Percentiles rank a stretch among this genome's conserved stretches.
Evolutionary conservation across 2,329 filamentous ascomycete species (phyloP).

Genomic region (Alternaria longipes): DNA sequence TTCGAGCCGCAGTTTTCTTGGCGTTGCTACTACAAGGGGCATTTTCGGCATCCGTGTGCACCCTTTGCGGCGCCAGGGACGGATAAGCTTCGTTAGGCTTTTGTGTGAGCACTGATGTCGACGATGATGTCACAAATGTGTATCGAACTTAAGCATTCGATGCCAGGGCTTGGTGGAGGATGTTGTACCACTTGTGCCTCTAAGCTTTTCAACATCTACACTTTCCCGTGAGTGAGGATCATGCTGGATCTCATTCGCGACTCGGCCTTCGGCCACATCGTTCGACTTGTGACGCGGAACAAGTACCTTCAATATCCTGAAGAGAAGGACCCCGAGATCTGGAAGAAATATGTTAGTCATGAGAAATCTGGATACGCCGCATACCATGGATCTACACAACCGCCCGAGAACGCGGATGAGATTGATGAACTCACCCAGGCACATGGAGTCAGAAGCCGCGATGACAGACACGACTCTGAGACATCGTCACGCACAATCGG

Average conservation of each 20-base stretch:
- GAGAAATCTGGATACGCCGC: slow-evolving; percentile 62
- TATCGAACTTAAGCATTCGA: slow-evolving; percentile 11
- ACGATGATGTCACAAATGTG: slow-evolving; percentile 16
- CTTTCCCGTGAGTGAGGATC: slow-evolving; percentile 2
- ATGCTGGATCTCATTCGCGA: slow-evolving; percentile 34
- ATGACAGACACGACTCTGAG: slow-evolving; percentile 18
- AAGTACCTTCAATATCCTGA: slow-evolving; percentile 57
- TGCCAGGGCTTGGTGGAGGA: neutral
- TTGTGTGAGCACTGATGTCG: slow-evolving; percentile 6
- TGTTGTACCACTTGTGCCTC: neutral
- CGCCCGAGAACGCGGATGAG: slow-evolving; percentile 41
- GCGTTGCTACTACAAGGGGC: neutral
- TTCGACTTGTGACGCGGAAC: slow-evolving; percentile 53
- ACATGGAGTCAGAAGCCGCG: slow-evolving; percentile 18
- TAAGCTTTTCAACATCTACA: neutral
- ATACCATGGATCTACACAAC: slow-evolving; percentile 54
- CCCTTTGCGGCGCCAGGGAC: neutral
- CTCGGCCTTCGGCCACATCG: slow-evolving; percentile 45
- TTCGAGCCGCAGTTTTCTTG: slow-evolving; percentile 8
- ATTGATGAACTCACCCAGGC: slow-evolving; percentile 31
- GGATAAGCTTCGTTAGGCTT: neutral
- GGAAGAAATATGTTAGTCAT: slow-evolving; percentile 59
- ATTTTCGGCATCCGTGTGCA: slow-evolving; percentile 5
- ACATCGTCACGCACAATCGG: slow-evolving; percentile 26
- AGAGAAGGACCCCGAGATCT: slow-evolving; percentile 59